Evolutionary conservation across 2,329 filamentous ascomycete species (phyloP), one percentile per base, ranked within the genome.

Genomic region (Xylariomycetidae sp.): DNA sequence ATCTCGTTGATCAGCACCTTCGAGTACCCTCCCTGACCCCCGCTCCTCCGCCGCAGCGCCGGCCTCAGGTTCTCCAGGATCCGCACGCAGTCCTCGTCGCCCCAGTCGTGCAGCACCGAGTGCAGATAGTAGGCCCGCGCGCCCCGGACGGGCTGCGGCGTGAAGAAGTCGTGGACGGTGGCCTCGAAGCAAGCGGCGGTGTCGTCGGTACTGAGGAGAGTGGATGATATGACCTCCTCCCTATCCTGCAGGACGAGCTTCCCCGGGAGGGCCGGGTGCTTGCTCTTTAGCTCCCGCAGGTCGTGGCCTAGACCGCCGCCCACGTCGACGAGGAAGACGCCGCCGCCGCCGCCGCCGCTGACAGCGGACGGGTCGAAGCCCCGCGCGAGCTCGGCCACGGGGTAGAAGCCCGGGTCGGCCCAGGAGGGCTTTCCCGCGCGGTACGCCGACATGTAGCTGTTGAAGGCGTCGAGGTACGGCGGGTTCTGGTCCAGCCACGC

Each of bases 1-100:
- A 58, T 59, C 37, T 69, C 66, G 19, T 64, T 62, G 14, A 70
- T 47, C 7, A 70, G 41, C 3, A 69, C 14, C 16, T 59, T 57
- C 6, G 59, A 64, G 36, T 63, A 56, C 31, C 56, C 47, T 16
- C 34, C 45, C n/a, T n/a, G n/a, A n/a, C n/a, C n/a, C n/a, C n/a
- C n/a, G n/a, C n/a, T n/a, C n/a, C n/a, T n/a, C n/a, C n/a, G n/a
- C 19, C 45, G 47, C 46, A 62, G 49, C 1, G 51, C 50, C 8
- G 48, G 46, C 9, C 39, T 41, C 4, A 59, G 38, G 15, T 59
- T 41, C 20, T 47, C 36, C 8, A 65, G 35, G 16, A 65, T 64
- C n/a, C 32, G 34, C 5, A 46, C 27, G 3, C 52, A 51, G 30
- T 61, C 46, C 8, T 53, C 51, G 26, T 64, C 57, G 0, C 51